These are phyloP conservation scores for Xylaria grammica DNA, from an alignment of 495 filamentous ascomycete genomes.

Conservation along the genomic window DNA sequence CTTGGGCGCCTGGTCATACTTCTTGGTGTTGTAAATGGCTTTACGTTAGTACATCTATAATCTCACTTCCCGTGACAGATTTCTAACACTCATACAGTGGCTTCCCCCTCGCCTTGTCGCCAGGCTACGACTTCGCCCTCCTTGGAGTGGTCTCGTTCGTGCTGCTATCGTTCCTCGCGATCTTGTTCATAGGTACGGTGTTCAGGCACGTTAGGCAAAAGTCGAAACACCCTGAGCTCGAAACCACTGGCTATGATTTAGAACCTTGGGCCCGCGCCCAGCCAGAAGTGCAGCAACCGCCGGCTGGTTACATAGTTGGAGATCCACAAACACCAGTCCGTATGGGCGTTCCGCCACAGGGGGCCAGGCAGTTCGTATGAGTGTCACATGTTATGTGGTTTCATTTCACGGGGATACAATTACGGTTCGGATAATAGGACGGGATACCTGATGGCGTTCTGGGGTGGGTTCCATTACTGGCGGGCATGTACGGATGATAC, in stretches of 20 bases:
- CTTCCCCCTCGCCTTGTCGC: slow-evolving; percentile 45
- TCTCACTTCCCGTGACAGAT: neutral
- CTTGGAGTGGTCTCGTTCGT: slow-evolving; percentile 38
- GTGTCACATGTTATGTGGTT: neutral
- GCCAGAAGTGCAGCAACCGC: slow-evolving; percentile 1
- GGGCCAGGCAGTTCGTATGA: slow-evolving; percentile 10
- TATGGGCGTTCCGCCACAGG: neutral
- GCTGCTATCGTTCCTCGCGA: slow-evolving; percentile 33
- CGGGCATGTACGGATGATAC: neutral
- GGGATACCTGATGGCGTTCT: neutral
- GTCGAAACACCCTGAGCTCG: slow-evolving; percentile 20
- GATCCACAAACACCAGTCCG: slow-evolving; percentile 9
- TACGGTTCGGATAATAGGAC: neutral
- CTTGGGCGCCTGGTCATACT: slow-evolving; percentile 57
- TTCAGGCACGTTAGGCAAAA: slow-evolving; percentile 25
- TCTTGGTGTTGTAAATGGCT: slow-evolving; percentile 57
- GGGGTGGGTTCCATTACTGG: neutral
- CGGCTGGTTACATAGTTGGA: neutral
- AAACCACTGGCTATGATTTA: slow-evolving; percentile 28
- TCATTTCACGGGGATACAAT: neutral
- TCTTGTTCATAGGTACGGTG: slow-evolving; percentile 29
- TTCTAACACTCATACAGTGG: slow-evolving; percentile 32
- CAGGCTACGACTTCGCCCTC: slow-evolving; percentile 42
- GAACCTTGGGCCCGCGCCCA: slow-evolving; percentile 32
- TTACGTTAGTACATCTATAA: slow-evolving; percentile 39